These are phyloP conservation scores for Apiospora marii DNA, from an alignment of 2,329 filamentous ascomycete species.

Conservation along the genomic window DNA sequence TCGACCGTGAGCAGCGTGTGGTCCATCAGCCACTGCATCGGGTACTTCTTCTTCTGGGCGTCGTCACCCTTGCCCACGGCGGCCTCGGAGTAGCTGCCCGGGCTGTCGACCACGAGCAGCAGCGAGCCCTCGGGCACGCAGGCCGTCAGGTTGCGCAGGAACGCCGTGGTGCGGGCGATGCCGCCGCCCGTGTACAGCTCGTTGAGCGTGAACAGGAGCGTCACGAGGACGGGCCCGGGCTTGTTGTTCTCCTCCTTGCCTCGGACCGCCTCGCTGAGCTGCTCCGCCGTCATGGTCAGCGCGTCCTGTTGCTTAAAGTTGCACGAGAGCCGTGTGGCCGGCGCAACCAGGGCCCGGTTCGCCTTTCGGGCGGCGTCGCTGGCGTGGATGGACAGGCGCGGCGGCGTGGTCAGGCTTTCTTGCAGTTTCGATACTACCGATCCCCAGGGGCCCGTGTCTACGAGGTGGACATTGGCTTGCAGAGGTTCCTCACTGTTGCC, in stretches of 20 bases:
- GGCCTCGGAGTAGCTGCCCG: constrained; percentile 90
- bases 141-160: constrained; percentile 75
- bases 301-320: constrained; percentile 58
- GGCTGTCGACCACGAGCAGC: constrained; percentile 88
- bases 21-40: constrained; percentile 93
- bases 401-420: constrained; percentile 60
- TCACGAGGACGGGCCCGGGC: constrained; percentile 65
- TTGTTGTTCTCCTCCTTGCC: not conserved
- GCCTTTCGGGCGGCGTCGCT: constrained; percentile 54
- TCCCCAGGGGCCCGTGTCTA: constrained; percentile 86
- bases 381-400: constrained; percentile 60
- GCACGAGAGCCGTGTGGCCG: constrained; percentile 46
- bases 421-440: constrained; percentile 67
- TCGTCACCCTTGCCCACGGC: constrained; percentile 64
- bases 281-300: constrained; percentile 47
- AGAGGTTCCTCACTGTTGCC: not conserved
- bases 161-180: constrained; percentile 74
- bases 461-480: constrained; percentile 60
- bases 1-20: constrained; percentile 69
- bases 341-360: constrained; percentile 53
- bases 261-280: not conserved
- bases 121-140: constrained; percentile 65
- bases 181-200: constrained; percentile 87
- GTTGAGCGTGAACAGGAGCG: constrained; percentile 93
- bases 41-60: constrained; percentile 70